A percentile compares a stretch with the other conserved stretches of the same genome.
These are phyloP conservation scores for Porphyrellus cyaneotinctus DNA, from an alignment of 768 basidiomycete species.

Conservation along the genomic window DNA sequence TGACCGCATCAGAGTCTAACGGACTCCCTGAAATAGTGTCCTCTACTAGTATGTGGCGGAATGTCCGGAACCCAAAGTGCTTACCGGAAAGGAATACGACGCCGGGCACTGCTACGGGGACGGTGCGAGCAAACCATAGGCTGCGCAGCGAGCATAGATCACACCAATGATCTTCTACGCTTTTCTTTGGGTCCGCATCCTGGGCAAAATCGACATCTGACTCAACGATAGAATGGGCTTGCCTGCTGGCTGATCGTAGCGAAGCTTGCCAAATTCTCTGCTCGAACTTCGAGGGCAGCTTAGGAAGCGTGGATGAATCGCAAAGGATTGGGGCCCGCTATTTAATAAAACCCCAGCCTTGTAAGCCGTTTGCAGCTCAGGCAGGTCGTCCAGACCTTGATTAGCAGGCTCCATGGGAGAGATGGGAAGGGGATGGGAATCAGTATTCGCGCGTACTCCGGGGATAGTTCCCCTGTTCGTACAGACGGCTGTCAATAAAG, in stretches of 20 bases:
- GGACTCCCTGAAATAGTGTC: slow-evolving; percentile 36
- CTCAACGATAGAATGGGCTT: slow-evolving; percentile 52
- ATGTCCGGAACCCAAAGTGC: slow-evolving; percentile 6
- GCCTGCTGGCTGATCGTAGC: slow-evolving; percentile 42
- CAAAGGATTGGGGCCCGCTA: slow-evolving; percentile 50
- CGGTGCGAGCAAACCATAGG: slow-evolving; percentile 43
- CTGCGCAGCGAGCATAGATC: slow-evolving; percentile 45
- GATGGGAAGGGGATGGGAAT: slow-evolving; percentile 42
- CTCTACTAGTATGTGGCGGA: neutral
- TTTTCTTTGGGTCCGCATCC: slow-evolving; percentile 43
- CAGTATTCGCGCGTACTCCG: slow-evolving; percentile 49
- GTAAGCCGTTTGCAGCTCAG: slow-evolving; percentile 39
- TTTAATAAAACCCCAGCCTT: slow-evolving; percentile 47
- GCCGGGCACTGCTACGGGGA: slow-evolving; percentile 46
- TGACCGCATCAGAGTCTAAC: slow-evolving; percentile 36
- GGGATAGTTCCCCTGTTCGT: slow-evolving; percentile 43
- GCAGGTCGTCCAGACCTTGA: slow-evolving; percentile 46
- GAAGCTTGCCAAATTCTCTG: slow-evolving; percentile 45
- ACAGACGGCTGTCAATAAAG: no score
- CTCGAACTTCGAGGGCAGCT: slow-evolving; percentile 42
- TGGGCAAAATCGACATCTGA: slow-evolving; percentile 44
- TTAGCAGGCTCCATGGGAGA: slow-evolving; percentile 43
- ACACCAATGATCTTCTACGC: slow-evolving; percentile 44
- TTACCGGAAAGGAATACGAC: slow-evolving; percentile 49
- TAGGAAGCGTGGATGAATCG: slow-evolving; percentile 39